Evolutionary conservation across 345 rosid genomes (phyloP), one percentile per base, ranked within the genome.

Genomic region (Citrus cavaleriei): DNA sequence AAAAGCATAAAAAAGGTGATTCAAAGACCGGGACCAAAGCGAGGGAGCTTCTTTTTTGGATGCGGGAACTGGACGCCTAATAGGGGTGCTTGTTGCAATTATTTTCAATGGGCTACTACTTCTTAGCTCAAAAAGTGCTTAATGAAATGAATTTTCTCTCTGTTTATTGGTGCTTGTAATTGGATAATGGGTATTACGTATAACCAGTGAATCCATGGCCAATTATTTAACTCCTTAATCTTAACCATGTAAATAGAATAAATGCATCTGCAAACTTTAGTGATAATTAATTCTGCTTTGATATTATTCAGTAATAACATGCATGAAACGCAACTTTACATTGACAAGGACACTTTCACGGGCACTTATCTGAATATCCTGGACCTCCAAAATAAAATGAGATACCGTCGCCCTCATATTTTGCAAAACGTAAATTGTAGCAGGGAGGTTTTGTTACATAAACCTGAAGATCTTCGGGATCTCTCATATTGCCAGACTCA

Each of bases 31-130:
- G 91, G 91, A 65, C 87, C 91, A 4, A 86, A 80, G 75, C 83
- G 78, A 22, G 89, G 91, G 62, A 88, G 84, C 14, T 77, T 79
- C 34, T 88, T 88, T 85, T 88, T 80, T 6, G 91, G 91, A 24
- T 88, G 91, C 27, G 91, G 89, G 13, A 86, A 86, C 62, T 86
- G 91, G 91, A 86, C 89, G 27, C 77, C 87, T 16, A 54, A 80
- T 2, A 79, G 84, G 38, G 91, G 89, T 34, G 86, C 87, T 19
- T 54, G 58, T 19, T 54, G 58, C 58, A 54, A 18, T 54, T 54
- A 16, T 54, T 54, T 54, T 54, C 58, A 16, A 18, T 54, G 58
- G 58, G 58, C 58, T 54, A 54, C 6, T 54, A 16, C 58, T 54
- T 10, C 21, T 54, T 54, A 54, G 58, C 58, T 54, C 58, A 16